These are phyloP conservation scores for Pichia occidentalis DNA, from an alignment of 805 yeast genomes.

Conservation along the genomic window DNA sequence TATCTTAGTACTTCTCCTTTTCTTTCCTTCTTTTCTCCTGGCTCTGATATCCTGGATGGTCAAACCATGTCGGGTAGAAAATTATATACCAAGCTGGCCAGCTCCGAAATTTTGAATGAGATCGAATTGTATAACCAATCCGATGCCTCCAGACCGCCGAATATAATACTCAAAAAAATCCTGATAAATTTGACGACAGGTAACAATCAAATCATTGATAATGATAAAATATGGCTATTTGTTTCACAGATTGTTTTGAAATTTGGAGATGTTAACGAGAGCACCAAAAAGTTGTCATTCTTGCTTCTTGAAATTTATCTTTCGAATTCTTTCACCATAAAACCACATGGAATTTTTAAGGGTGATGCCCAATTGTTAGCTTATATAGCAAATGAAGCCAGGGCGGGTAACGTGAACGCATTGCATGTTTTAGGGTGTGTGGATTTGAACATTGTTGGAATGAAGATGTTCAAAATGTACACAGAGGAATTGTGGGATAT, in stretches of 20 bases:
- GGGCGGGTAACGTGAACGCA: slow-evolving; percentile 1
- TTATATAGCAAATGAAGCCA: too few species aligned
- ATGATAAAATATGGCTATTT: slow-evolving; percentile 52
- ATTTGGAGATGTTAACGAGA: slow-evolving; percentile 44
- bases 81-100: slow-evolving; percentile 18
- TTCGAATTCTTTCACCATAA: too few species aligned
- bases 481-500: slow-evolving; percentile 2
- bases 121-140: slow-evolving; percentile 32
- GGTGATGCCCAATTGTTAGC: too few species aligned
- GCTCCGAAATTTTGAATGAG: slow-evolving; percentile 20
- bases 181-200: slow-evolving; percentile 81
- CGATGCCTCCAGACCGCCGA: slow-evolving; percentile 21
- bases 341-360: too few species aligned
- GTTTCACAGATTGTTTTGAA: slow-evolving; percentile 44
- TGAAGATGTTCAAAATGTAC: not conserved
- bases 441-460: not conserved
- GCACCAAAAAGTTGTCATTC: slow-evolving; percentile 64
- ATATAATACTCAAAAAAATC: slow-evolving; percentile 55
- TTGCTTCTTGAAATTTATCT: slow-evolving; percentile 53
- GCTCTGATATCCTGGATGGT: too few species aligned
- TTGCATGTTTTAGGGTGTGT: slow-evolving; percentile 4
- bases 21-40: too few species aligned
- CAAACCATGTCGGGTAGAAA: slow-evolving; percentile 28
- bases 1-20: too few species aligned
- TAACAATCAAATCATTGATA: slow-evolving; percentile 57